Evolutionary conservation across 192 early-diverging fungal species (phyloP).

Genomic region (Paraglomus brasilianum): DNA sequence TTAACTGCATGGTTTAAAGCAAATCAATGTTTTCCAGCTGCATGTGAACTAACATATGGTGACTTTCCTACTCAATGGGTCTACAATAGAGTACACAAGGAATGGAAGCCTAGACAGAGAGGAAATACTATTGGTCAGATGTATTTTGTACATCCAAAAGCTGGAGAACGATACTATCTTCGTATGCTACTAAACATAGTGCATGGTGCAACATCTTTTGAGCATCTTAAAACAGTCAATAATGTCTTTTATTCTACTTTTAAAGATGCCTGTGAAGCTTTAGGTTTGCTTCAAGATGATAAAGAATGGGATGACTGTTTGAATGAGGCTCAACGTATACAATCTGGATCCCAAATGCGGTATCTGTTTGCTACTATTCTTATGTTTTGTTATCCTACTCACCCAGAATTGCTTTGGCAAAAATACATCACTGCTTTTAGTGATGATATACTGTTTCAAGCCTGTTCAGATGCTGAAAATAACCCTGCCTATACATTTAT

Average conservation of each 20-base stretch:
- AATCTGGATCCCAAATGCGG: conserved; percentile 29
- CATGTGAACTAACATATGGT: conserved; percentile 1
- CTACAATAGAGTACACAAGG: conserved; percentile 11
- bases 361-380: conserved; percentile 28
- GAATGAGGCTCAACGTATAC: conserved; percentile 19
- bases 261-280: conserved; percentile 32
- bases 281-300: conserved; percentile 33
- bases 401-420: conserved; percentile 14
- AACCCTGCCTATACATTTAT: neutral
- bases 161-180: conserved; percentile 34
- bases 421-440: conserved; percentile 3
- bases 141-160: conserved; percentile 20
- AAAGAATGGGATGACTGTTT: conserved; percentile 33
- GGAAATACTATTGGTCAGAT: conserved; percentile 31
- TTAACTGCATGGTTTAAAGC: conserved; percentile 30
- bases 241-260: conserved; percentile 18
- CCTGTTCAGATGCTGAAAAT: neutral
- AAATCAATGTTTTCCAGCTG: conserved; percentile 13
- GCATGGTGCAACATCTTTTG: conserved; percentile 28
- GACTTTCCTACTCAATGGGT: conserved; percentile 26
- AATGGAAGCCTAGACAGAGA: conserved; percentile 22
- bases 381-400: neutral
- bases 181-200: conserved; percentile 29
- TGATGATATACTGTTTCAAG: conserved; percentile 22
- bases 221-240: conserved; percentile 30